Evolutionary conservation across 495 filamentous ascomycete species (phyloP).

Genomic region (Neurospora sp.): DNA sequence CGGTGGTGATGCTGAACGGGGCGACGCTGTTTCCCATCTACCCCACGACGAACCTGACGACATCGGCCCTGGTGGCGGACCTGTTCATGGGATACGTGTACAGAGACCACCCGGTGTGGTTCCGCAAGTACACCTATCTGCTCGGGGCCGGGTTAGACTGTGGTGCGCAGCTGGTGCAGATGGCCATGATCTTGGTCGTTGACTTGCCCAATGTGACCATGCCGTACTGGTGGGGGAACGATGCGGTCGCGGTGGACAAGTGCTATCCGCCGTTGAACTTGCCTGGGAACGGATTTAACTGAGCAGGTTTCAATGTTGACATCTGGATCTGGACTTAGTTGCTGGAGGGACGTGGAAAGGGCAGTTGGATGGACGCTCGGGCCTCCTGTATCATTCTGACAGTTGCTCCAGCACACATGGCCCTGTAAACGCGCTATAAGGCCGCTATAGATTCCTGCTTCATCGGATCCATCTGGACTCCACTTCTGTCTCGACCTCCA

Average conservation of each 20-base stretch:
- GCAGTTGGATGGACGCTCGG: neutral
- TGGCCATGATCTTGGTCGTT: constrained; percentile 8
- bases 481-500: neutral
- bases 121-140: constrained; percentile 43
- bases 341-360: neutral
- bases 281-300: neutral
- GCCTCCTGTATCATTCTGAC: neutral
- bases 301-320: no score
- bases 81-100: constrained; percentile 13
- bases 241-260: constrained; percentile 2
- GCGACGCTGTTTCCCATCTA: constrained; percentile 11
- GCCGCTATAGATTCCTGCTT: neutral
- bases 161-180: constrained; percentile 25
- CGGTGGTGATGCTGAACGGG: constrained; percentile 11
- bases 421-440: neutral
- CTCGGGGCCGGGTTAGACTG: constrained; percentile 44
- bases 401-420: neutral
- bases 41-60: constrained; percentile 10
- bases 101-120: constrained; percentile 10
- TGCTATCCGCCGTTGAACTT: constrained; percentile 4
- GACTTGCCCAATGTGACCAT: constrained; percentile 3
- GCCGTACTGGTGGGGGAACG: constrained; percentile 13
- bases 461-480: neutral
- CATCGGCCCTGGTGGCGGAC: constrained; percentile 3
- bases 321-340: neutral